A percentile compares a stretch with the other conserved stretches of the same genome.
Evolutionary conservation across 2,329 filamentous ascomycete species (phyloP).

Genomic region (Botrytis hyacinthi): DNA sequence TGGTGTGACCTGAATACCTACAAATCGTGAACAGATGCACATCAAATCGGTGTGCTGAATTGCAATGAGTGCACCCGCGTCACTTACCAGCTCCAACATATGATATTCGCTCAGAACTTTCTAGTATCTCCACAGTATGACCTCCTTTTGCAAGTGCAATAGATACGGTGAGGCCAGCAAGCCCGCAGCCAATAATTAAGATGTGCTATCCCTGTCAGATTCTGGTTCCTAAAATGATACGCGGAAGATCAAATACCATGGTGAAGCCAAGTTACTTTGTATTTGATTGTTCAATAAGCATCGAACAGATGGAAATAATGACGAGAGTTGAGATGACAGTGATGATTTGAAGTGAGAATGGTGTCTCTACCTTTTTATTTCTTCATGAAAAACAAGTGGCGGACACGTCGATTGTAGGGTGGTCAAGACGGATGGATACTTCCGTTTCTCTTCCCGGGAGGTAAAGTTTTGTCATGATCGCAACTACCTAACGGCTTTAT

Average conservation of each 20-base stretch:
- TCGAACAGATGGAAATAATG: neutral
- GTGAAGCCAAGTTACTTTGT: neutral
- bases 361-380: neutral
- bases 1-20: neutral
- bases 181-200: slow-evolving; percentile 27
- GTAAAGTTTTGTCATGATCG: neutral
- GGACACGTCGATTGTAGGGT: neutral
- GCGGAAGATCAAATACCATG: neutral
- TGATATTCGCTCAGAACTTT: neutral
- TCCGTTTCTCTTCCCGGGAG: neutral
- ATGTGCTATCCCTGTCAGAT: slow-evolving; percentile 24
- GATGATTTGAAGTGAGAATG: neutral
- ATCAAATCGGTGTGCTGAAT: neutral
- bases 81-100: slow-evolving; percentile 8
- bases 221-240: neutral
- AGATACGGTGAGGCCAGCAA: slow-evolving; percentile 27
- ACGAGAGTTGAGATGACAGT: neutral
- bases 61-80: neutral
- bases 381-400: neutral
- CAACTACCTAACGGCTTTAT: neutral
- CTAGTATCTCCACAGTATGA: slow-evolving; percentile 20
- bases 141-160: slow-evolving; percentile 26
- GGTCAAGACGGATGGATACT: neutral
- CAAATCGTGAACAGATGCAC: neutral
- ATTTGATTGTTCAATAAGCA: neutral